Conservation (phyloP, 2,329 filamentous ascomycete genomes). For the Elsinoe batatas region DNA sequence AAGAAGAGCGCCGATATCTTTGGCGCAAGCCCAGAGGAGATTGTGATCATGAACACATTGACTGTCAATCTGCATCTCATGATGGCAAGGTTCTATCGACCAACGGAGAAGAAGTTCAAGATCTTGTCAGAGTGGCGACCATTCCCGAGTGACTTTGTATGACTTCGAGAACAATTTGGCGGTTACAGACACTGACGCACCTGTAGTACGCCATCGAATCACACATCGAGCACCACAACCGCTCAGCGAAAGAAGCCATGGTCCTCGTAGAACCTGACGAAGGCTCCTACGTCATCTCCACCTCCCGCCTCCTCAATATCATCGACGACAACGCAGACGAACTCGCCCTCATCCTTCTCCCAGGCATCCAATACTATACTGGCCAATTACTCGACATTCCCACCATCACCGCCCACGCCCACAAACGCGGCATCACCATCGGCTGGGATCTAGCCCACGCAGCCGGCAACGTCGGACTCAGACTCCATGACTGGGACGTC, state of each 20-base stretch:
- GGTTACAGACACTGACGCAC: not conserved
- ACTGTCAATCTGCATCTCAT: slow-evolving; percentile 73
- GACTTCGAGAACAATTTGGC: not conserved
- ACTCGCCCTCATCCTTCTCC: slow-evolving; percentile 68
- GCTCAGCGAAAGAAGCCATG: slow-evolving; percentile 58
- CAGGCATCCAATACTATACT: slow-evolving; percentile 86
- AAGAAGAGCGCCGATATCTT: slow-evolving; percentile 62
- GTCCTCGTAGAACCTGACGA: slow-evolving; percentile 57
- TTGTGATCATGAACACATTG: slow-evolving; percentile 84
- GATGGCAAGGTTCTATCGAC: slow-evolving; percentile 75
- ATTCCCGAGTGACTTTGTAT: slow-evolving; percentile 62
- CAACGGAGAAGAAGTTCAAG: slow-evolving; percentile 57
- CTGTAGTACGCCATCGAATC: slow-evolving; percentile 73
- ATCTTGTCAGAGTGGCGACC: slow-evolving; percentile 84
- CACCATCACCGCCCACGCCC: slow-evolving; percentile 67
- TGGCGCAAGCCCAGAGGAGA: slow-evolving; percentile 61
- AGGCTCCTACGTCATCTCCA: slow-evolving; percentile 49
- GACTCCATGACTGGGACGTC: slow-evolving; percentile 78
- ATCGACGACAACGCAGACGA: slow-evolving; percentile 67
- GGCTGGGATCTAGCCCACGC: slow-evolving; percentile 88
- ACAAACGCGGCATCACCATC: slow-evolving; percentile 58
- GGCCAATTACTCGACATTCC: slow-evolving; percentile 80
- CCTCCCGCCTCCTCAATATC: slow-evolving; percentile 57
- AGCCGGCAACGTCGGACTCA: slow-evolving; percentile 69
- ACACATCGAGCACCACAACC: slow-evolving; percentile 62